These are phyloP conservation scores for Ormosia emarginata DNA, from an alignment of 306 rosid species.

Conservation along the genomic window DNA sequence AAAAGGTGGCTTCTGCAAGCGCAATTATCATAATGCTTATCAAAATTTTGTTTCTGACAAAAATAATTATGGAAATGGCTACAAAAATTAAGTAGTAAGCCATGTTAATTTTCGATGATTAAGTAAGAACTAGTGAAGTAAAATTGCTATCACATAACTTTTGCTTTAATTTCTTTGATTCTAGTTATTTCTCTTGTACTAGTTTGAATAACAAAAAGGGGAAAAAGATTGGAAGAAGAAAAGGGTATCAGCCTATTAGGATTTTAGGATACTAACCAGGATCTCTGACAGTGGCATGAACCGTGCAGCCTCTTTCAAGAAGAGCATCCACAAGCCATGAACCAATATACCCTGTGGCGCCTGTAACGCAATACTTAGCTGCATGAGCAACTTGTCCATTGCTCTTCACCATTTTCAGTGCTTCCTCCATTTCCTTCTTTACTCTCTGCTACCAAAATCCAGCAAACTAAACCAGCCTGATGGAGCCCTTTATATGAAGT, in stretches of 20 bases:
- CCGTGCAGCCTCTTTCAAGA: conserved; percentile 53
- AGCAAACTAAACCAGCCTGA: neutral
- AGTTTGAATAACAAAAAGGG: neutral
- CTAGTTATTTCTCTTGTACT: neutral
- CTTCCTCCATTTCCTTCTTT: conserved; percentile 35
- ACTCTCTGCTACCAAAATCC: neutral
- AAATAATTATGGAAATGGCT: too few relatives aligned
- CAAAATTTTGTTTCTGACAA: neutral
- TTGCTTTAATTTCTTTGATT: neutral
- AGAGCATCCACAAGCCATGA: conserved; percentile 75
- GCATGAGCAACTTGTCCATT: neutral
- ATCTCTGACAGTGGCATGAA: conserved; percentile 76
- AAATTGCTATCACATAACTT: neutral
- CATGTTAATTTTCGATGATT: neutral
- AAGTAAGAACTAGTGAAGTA: neutral
- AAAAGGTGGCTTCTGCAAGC: too few relatives aligned
- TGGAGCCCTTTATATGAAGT: neutral
- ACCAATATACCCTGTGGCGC: conserved; percentile 67
- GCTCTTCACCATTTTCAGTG: neutral
- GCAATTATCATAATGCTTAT: neutral
- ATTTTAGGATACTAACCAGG: conserved; percentile 44
- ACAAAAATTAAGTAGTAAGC: neutral
- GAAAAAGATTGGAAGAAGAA: neutral
- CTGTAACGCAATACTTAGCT: conserved; percentile 62
- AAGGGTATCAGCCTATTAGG: neutral